Base-by-base conservation (phyloP, 768 basidiomycete species). In the Phaeotremella skinneri region DNA sequence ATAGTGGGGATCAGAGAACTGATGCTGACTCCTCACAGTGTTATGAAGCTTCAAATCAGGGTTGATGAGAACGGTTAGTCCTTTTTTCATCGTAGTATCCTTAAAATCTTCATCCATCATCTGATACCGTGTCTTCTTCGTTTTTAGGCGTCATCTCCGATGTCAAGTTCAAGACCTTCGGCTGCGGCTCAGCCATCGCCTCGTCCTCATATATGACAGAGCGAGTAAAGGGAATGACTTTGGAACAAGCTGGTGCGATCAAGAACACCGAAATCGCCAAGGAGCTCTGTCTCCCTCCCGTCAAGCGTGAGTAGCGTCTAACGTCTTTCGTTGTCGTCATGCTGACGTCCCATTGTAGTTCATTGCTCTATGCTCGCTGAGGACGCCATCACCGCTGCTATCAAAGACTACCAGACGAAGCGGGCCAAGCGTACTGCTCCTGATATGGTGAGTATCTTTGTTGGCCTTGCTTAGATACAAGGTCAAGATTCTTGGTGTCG, bases 201-300 rank as follows among this genome's bases (percentile, higher is more conserved):
- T 94, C 91, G 0, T 92, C 90, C 72, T 93, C 90, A 5, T 99
- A 94, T 77, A 92, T 98, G 90, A 99, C 96, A 17, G 94, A 99
- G 80, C 88, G 92, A 52, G 94, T 99, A 61, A 94, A 87, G 79
- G 96, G 96, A 25, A 82, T 98, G 61, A 87, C 87, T 7, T 79
- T 99, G 56, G 96, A 97, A 53, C 90, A 92, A 60, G 96, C 96
- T 6, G 90, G 90, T 55, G 87, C 87, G 75, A 94, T 99, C 70
- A 96, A 93, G 80, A 99, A 99, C 81, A 98, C 96, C 11, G 96
- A 98, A 77, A 99, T 98, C 75, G 96, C 96, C 21, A 93, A 96
- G 80, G 96, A 98, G 78, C 80, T 98, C 17, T 89, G 88, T 70
- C 79, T 98, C 49, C 94, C 94, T 4, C 93, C 94, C 50, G 94